Conservation (phyloP, 768 basidiomycete genomes). For the Rhizopogon roseolus region DNA sequence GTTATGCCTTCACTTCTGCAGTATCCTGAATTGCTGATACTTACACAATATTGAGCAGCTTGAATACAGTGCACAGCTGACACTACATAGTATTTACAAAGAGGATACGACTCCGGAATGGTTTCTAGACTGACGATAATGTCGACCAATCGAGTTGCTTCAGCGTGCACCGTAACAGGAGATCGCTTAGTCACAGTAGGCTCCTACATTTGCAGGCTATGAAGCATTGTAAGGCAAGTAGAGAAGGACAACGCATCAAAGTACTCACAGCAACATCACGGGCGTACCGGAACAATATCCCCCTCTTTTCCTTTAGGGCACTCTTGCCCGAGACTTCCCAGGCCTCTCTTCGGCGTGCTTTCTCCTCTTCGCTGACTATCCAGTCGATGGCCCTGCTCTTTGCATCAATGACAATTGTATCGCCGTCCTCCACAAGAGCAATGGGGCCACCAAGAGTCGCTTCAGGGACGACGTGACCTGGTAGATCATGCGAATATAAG, state of each 20-base stretch:
- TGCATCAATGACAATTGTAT: slow-evolving; percentile 71
- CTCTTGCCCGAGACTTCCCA: slow-evolving; percentile 70
- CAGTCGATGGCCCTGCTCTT: slow-evolving; percentile 62
- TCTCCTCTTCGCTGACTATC: slow-evolving; percentile 65
- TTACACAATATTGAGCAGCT: no score
- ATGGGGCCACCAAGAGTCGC: slow-evolving; percentile 84
- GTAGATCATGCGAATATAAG: slow-evolving; percentile 16
- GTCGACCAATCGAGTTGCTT: neutral
- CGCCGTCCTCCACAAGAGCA: slow-evolving; percentile 81
- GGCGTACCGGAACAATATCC: slow-evolving; percentile 76
- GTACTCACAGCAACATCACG: slow-evolving; percentile 77
- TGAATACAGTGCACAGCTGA: no score
- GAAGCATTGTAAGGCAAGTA: neutral
- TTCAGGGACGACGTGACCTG: slow-evolving; percentile 59
- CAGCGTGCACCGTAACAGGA: neutral
- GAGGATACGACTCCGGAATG: no score
- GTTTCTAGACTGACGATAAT: neutral
- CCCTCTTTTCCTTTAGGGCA: slow-evolving; percentile 64
- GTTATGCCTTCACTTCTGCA: neutral
- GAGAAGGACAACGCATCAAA: neutral
- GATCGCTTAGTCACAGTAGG: slow-evolving; percentile 67
- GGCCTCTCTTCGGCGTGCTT: slow-evolving; percentile 50
- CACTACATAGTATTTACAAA: no score
- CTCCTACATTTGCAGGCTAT: slow-evolving; percentile 78
- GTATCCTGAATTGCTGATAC: no score